Evolutionary conservation across 805 yeast species (phyloP).

Genomic region (Kuraishia ogatae): DNA sequence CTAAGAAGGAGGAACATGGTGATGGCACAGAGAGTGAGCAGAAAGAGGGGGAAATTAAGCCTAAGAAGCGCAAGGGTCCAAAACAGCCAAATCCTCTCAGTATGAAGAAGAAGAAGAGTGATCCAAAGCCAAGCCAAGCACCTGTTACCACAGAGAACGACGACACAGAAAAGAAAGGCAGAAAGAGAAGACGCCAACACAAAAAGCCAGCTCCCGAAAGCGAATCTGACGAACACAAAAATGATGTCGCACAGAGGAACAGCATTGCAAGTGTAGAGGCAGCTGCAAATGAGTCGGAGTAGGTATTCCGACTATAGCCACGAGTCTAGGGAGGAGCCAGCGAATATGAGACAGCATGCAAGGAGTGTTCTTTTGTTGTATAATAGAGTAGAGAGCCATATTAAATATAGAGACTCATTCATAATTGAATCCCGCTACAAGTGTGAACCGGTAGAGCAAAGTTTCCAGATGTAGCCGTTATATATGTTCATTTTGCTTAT

Average conservation of each 20-base stretch:
- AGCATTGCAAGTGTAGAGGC: neutral
- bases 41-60: slow-evolving; percentile 13
- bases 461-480: too few species aligned
- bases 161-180: neutral
- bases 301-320: neutral
- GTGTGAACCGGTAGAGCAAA: too few species aligned
- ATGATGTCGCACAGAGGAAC: neutral
- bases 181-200: neutral
- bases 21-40: slow-evolving; percentile 10
- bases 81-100: slow-evolving; percentile 89
- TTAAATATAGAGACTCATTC: too few species aligned
- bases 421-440: too few species aligned
- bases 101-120: slow-evolving; percentile 58
- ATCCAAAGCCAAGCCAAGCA: neutral
- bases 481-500: too few species aligned
- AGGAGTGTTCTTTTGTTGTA: too few species aligned
- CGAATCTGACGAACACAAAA: neutral
- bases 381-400: too few species aligned
- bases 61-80: slow-evolving; percentile 56
- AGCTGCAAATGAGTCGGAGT: neutral
- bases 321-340: too few species aligned
- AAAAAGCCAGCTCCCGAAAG: neutral
- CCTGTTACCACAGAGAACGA: neutral
- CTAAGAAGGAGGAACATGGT: slow-evolving; percentile 11
- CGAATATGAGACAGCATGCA: too few species aligned